Percentiles rank a stretch among this genome's conserved stretches.
These are phyloP conservation scores for Yamadazyma friedrichii DNA, from an alignment of 1,139 yeast genomes.

Conservation along the genomic window DNA sequence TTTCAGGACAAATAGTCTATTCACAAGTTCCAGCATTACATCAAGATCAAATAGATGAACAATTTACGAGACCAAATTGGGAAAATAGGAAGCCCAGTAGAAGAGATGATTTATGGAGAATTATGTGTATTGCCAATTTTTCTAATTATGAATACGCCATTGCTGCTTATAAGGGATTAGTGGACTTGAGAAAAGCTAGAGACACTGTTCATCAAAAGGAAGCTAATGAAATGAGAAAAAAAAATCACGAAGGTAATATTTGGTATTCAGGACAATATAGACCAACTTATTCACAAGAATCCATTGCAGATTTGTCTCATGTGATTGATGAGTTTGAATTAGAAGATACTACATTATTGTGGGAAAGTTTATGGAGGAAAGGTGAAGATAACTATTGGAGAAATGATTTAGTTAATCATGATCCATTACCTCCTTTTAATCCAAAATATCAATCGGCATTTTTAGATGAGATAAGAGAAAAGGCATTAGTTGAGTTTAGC, in stretches of 20 bases:
- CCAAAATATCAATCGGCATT: slow-evolving; percentile 66
- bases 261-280: slow-evolving; percentile 88
- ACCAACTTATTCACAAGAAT: slow-evolving; percentile 89
- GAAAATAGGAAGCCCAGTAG: slow-evolving; percentile 76
- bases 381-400: slow-evolving; percentile 75
- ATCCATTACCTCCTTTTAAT: slow-evolving; percentile 54
- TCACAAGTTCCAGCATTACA: slow-evolving; percentile 78
- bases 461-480: slow-evolving; percentile 54
- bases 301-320: slow-evolving; percentile 81
- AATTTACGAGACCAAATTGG: slow-evolving; percentile 82
- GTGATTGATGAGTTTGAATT: slow-evolving; percentile 63
- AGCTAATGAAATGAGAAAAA: slow-evolving; percentile 68
- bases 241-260: slow-evolving; percentile 73
- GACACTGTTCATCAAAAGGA: slow-evolving; percentile 58
- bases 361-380: slow-evolving; percentile 88
- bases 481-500: slow-evolving; percentile 20
- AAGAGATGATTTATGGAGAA: slow-evolving; percentile 87
- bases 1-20: slow-evolving; percentile 85
- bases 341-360: slow-evolving; percentile 51
- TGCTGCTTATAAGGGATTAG: slow-evolving; percentile 72
- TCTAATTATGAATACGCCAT: slow-evolving; percentile 64
- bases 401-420: slow-evolving; percentile 54
- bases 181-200: slow-evolving; percentile 70
- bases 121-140: slow-evolving; percentile 83
- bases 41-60: slow-evolving; percentile 68